These are phyloP conservation scores for Hordeum vulgare DNA, from an alignment of 176 grass and related monocot genomes.

Conservation along the genomic window DNA sequence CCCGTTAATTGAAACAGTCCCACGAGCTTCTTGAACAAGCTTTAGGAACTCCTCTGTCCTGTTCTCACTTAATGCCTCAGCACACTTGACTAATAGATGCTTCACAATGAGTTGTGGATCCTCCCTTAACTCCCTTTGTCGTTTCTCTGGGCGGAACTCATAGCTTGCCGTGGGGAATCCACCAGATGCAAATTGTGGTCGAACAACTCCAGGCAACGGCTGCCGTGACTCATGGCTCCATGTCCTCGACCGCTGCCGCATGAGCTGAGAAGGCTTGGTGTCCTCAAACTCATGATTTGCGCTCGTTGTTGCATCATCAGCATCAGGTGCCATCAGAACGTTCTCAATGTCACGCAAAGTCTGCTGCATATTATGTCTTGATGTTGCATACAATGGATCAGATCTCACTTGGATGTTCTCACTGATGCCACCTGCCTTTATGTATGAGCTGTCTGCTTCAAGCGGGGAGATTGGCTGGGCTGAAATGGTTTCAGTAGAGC, in stretches of 20 bases:
- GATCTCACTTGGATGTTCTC: slow-evolving; percentile 36
- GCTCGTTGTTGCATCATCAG: slow-evolving; percentile 45
- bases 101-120: slow-evolving; percentile 51
- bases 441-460: slow-evolving; percentile 60
- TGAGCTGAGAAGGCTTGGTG: slow-evolving; percentile 45
- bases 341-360: slow-evolving; percentile 80
- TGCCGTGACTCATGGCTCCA: slow-evolving; percentile 58
- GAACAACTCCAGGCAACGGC: slow-evolving; percentile 23
- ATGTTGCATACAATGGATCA: slow-evolving; percentile 46
- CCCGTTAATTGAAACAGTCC: slow-evolving; percentile 65
- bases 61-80: slow-evolving; percentile 57
- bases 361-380: slow-evolving; percentile 74
- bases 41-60: slow-evolving; percentile 63
- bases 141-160: slow-evolving; percentile 66
- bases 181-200: slow-evolving; percentile 24
- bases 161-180: slow-evolving; percentile 35
- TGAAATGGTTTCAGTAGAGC: slow-evolving; percentile 67
- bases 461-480: slow-evolving; percentile 57
- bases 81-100: slow-evolving; percentile 65
- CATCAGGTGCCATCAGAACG: slow-evolving; percentile 91
- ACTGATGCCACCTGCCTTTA: slow-evolving; percentile 17
- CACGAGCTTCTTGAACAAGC: slow-evolving; percentile 55
- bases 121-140: slow-evolving; percentile 51
- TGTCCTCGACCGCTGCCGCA: slow-evolving; percentile 55
- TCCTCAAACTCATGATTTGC: slow-evolving; percentile 41